Evolutionary conservation across 805 yeast species (phyloP).

Genomic region (Zygosaccharomyces rouxii): DNA sequence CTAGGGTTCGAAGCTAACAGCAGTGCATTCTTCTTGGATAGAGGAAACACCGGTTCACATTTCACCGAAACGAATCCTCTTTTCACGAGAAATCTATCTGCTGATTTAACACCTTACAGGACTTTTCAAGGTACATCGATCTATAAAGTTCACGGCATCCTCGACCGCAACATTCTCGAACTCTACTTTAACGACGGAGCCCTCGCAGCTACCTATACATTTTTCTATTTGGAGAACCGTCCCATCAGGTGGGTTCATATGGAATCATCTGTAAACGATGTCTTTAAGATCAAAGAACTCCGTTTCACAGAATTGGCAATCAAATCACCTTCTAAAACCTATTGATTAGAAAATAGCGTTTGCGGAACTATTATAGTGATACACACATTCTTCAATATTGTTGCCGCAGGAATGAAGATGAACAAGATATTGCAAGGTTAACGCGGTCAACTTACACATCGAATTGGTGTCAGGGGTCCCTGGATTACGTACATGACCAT

Average conservation of each 20-base stretch:
- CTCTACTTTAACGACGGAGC: conserved; percentile 33
- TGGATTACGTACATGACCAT: too few species aligned
- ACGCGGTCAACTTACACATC: too few species aligned
- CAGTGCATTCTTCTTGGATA: conserved; percentile 28
- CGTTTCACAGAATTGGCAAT: not conserved
- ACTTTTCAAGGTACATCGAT: conserved; percentile 12
- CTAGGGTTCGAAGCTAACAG: conserved; percentile 29
- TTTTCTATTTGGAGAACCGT: conserved; percentile 27
- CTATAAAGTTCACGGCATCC: conserved; percentile 30
- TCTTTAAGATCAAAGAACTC: conserved; percentile 10
- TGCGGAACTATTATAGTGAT: too few species aligned
- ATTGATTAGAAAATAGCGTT: conserved; percentile 5
- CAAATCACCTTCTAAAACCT: not conserved
- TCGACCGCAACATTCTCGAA: conserved; percentile 34
- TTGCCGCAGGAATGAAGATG: too few species aligned
- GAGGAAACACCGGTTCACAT: conserved; percentile 23
- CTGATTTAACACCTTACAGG: conserved; percentile 23
- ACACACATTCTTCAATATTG: too few species aligned
- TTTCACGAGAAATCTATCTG: conserved; percentile 28
- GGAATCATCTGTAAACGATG: conserved; percentile 11
- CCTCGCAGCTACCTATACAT: conserved; percentile 28
- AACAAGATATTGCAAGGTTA: too few species aligned
- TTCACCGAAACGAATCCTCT: conserved; percentile 26
- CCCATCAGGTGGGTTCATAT: conserved; percentile 16
- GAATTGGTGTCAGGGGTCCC: too few species aligned